Base-by-base conservation (phyloP, 805 yeast genomes). In the Yamadazyma paraphyllophila region DNA sequence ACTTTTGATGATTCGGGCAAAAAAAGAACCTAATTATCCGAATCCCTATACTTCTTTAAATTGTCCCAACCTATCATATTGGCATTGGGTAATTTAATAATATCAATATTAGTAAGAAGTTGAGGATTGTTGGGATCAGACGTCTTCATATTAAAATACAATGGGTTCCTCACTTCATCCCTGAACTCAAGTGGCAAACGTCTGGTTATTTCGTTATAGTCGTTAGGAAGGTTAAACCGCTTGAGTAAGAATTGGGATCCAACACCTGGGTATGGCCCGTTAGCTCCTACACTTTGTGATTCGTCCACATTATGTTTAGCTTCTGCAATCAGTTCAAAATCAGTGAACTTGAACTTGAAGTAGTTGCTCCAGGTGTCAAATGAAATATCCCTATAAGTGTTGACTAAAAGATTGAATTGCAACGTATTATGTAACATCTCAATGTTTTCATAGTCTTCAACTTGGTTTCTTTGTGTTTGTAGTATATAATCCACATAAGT, bases 21-120 rank as follows among this genome's bases (percentile, higher is more conserved):
- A n/a, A n/a, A n/a, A 24, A 26, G 4, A 27, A n/a, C 16, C n/a
- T 42, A 36, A 20, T 14, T 29, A 14, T 29, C 17, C 6, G 35
- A 12, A 40, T 48, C 52, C 26, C 50, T 52, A 53, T 61, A 71
- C 53, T 67, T 69, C 43, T 63, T 58, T 39, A 71, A 52, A 47
- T 71, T 71, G 45, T 69, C 76, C 77, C 77, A 71, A 2, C 69
- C 77, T 35, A 71, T 44, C 11, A 67, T 55, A 47, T 71, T 71
- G 32, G 73, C 66, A 52, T 71, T 71, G 2, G 77, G 77, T 34
- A 71, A 60, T 54, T 69, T 70, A 13, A 71, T 54, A 11, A 71
- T 59, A 47, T 71, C 77, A 29, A 70, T 54, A 48, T 63, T 67
- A 39, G 63, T 67, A 41, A 69, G 58, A 9, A 59, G 39, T 38